Evolutionary conservation across 2,329 filamentous ascomycete species (phyloP).

Genomic region (Juglanconis juglandina): DNA sequence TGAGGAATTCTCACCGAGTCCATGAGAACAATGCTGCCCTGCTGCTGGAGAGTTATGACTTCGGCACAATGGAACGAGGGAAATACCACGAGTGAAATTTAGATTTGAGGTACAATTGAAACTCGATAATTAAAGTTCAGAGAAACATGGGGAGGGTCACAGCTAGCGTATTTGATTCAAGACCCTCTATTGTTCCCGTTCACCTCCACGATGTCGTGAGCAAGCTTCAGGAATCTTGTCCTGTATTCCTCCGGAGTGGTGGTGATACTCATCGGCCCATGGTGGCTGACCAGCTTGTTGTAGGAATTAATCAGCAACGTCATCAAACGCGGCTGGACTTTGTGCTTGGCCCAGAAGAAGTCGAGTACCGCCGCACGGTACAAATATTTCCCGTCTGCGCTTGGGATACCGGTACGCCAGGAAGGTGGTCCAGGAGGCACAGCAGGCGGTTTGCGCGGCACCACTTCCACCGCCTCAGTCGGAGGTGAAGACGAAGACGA

Average conservation of each 20-base stretch:
- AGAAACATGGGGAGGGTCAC: too few relatives aligned
- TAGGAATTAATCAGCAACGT: constrained; percentile 62
- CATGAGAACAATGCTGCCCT: too few relatives aligned
- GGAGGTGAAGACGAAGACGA: constrained; percentile 19
- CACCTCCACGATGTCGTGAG: constrained; percentile 38
- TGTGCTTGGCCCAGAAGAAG: constrained; percentile 78
- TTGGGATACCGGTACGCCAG: constrained; percentile 62
- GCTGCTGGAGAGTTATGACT: too few relatives aligned
- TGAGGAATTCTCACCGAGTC: too few relatives aligned
- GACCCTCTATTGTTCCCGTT: neutral
- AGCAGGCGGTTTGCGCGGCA: constrained; percentile 31
- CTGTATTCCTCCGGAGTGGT: constrained; percentile 67
- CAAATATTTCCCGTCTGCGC: constrained; percentile 61
- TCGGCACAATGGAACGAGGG: too few relatives aligned
- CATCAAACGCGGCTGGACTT: constrained; percentile 62
- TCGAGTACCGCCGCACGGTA: constrained; percentile 68
- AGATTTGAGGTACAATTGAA: too few relatives aligned
- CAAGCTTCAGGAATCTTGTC: constrained; percentile 49
- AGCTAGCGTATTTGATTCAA: neutral
- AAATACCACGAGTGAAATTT: too few relatives aligned
- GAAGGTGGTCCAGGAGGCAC: constrained; percentile 34
- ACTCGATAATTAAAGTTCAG: too few relatives aligned
- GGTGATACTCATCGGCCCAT: constrained; percentile 73
- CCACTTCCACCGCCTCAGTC: constrained; percentile 21
- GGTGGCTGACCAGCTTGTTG: constrained; percentile 56